Base-by-base conservation (phyloP, 108 stramenopile species). In the Skeletonema marinoi region DNA sequence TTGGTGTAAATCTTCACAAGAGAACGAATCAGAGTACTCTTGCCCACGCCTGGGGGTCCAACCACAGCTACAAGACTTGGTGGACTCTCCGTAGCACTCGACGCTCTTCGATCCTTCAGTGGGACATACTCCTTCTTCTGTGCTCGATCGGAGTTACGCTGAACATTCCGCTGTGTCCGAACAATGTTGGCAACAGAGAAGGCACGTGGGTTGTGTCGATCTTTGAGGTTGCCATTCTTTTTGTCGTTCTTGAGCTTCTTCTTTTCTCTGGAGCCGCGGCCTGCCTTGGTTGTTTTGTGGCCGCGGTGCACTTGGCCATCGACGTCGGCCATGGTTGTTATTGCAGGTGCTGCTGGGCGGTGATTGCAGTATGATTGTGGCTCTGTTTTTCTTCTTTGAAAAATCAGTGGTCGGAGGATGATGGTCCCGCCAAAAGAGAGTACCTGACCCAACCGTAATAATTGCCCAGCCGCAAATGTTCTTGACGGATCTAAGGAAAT, bases 61-160 rank as follows among this genome's bases (percentile, higher is more conserved):
- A 98, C 96, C 16, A 99, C 98, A 10, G 94, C 97, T 10, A 98
- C 91, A 16, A 97, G 60, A 16, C 88, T 63, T 0, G 99, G 98
- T 44, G 99, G 98, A 31, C 89, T 83, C 19, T 78, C 88, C 33
- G 73, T 85, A 7, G 70, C 71, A 32, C 78, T 81, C 1, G 77
- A 70, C 39, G 78, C 71, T 42, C 93, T 82, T 32, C 88, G 87
- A 77, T 96, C 87, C 35, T 77, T 84, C 63, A 92, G 77, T 1
- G 96, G 97, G 32, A 97, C 97, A 77, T 96, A 96, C 75, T 99
- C 98, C 77, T 98, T 98, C 78, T 93, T 88, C 71, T 99, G 99
- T 2, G 92, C 87, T 16, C 88, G 70, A 85, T 99, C 99, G 32
- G 96, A 75, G 58, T 98, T 99, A 19, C 99, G 87, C 87, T 99